Base-by-base conservation (phyloP, 495 filamentous ascomycete species). In the Penicillium ochrochloron region DNA sequence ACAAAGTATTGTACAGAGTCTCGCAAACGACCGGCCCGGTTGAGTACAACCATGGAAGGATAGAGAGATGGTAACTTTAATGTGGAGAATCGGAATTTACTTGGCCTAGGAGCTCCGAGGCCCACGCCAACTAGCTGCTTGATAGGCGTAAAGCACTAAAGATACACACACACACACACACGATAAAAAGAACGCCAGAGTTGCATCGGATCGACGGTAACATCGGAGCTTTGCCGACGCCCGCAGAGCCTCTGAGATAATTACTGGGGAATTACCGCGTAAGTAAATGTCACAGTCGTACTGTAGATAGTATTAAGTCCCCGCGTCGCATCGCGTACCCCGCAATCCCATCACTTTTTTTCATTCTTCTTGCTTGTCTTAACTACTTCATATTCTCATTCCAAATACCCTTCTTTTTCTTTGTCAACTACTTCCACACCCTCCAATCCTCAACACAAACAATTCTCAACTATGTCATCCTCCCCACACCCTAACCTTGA, bases 301-400 rank as follows among this genome's bases (percentile, higher is more conserved):
- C 44, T n/a, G 17, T 44, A 5, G 0, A 19, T 19, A 44, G 7
- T 7, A 0, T 8, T 0, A 9, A 44, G 52, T 42, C 62, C 56
- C 39, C 25, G 23, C 34, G 62, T 62, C 59, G 51, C 59, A 69
- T 66, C 55, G n/a, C 42, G 34, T 61, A 54, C 62, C 68, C 66
- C 23, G 74, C 76, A 56, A 79, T 82, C 14, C 12, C 81, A 76
- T 19, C 81, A 78, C 80, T 78, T 83, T 27, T 79, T 35, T 33
- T 48, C 44, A 23, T 48, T 25, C 44, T 21, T 44, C 42, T 21
- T 0, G 3, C 3, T n/a, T 48, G 21, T 48, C 21, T 4, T 23
- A 23, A 23, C n/a, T 25, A 48, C 44, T 48, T 48, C 21, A 48
- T 14, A 48, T 4, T 25, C 7, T 10, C 44, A 48, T 25, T 33